Conservation (phyloP, 371 early-diverging fungal genomes). For the Nematocida ausubeli region DNA sequence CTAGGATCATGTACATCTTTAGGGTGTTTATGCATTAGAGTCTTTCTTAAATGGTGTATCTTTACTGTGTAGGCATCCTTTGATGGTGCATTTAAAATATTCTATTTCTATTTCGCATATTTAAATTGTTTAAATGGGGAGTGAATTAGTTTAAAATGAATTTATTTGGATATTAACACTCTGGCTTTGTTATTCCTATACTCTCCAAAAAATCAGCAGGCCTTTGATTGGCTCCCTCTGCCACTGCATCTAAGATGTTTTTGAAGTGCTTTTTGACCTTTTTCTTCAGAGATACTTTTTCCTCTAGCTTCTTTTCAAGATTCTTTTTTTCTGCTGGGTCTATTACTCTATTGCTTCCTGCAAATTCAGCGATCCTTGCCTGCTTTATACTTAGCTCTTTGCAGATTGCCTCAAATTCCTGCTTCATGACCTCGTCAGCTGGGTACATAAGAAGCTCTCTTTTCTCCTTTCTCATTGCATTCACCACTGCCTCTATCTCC, state of each 20-base stretch:
- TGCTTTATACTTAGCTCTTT: conserved; percentile 37
- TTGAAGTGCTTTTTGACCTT: conserved; percentile 57
- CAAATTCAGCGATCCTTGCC: background rate
- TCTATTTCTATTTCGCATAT: too few relatives aligned
- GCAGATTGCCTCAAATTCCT: background rate
- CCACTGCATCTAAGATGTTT: conserved; percentile 52
- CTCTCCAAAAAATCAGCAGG: conserved; percentile 58
- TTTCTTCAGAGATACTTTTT: conserved; percentile 27
- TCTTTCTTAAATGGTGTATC: too few relatives aligned
- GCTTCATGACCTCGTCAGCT: background rate
- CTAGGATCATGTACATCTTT: too few relatives aligned
- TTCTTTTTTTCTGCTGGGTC: conserved; percentile 57
- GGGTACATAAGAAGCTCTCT: background rate
- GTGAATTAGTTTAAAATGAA: too few relatives aligned
- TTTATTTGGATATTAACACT: background rate
- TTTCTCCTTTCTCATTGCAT: background rate
- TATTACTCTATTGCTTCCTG: background rate
- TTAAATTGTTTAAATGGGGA: too few relatives aligned
- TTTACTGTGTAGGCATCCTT: too few relatives aligned
- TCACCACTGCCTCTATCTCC: conserved; percentile 22
- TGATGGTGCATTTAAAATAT: background rate
- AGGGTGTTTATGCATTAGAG: too few relatives aligned
- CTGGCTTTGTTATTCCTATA: conserved; percentile 53
- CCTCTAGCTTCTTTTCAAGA: conserved; percentile 7
- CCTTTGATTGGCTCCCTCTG: conserved; percentile 59